Conservation (phyloP, 2,329 filamentous ascomycete species). For the Diaporthe capsici region DNA sequence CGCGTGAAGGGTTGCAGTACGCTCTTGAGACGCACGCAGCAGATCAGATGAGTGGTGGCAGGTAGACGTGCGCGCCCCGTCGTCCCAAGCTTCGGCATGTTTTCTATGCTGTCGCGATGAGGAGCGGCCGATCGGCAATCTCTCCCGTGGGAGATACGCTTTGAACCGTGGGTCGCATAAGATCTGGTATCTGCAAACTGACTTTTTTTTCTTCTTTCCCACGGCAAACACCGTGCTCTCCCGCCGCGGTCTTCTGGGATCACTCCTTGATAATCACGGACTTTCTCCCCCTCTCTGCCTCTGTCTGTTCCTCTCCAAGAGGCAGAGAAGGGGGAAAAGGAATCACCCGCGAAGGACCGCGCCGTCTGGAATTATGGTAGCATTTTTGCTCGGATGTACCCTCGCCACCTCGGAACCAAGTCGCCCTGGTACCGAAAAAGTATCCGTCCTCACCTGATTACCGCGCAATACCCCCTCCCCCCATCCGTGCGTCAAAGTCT, state of each 20-base stretch:
- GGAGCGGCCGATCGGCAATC: slow-evolving; percentile 24
- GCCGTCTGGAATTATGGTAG: slow-evolving; percentile 13
- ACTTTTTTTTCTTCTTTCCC: not conserved
- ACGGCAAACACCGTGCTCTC: not conserved
- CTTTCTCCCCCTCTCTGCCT: not conserved
- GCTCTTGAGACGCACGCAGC: slow-evolving; percentile 19
- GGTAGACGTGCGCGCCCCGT: slow-evolving; percentile 10
- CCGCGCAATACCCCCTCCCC: slow-evolving; percentile 20
- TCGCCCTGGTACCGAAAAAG: slow-evolving; percentile 31
- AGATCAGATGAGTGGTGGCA: slow-evolving; percentile 15
- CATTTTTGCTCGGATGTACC: slow-evolving; percentile 24
- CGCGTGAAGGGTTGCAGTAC: slow-evolving; percentile 11
- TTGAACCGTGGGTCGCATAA: slow-evolving; percentile 16
- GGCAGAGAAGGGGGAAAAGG: not conserved
- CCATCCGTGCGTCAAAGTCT: slow-evolving; percentile 24
- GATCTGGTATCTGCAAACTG: slow-evolving; percentile 23
- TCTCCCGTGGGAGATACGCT: slow-evolving; percentile 28
- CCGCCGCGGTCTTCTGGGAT: not conserved
- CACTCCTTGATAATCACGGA: not conserved
- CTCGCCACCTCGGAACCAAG: slow-evolving; percentile 30
- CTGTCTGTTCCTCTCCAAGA: not conserved
- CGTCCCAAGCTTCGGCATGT: slow-evolving; percentile 28
- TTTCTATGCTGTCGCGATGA: slow-evolving; percentile 3
- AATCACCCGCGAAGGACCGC: slow-evolving; percentile 8
- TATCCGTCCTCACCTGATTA: slow-evolving; percentile 29